Base-by-base conservation (phyloP, 352 stramenopile species). In the Globisporangium cystogenes region DNA sequence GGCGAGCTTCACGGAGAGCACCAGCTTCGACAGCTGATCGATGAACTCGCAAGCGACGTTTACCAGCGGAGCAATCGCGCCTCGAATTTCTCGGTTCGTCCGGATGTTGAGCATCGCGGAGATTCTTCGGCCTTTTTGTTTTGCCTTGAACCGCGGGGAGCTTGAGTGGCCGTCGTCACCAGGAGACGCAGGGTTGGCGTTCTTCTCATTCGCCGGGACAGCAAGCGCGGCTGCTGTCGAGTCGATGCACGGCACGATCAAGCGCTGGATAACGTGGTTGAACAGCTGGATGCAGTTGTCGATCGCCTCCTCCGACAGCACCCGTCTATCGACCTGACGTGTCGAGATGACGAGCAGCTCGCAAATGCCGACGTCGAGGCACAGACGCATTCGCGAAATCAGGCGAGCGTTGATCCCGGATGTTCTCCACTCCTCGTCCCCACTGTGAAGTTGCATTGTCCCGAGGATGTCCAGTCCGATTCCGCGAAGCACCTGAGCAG, bases 231-330 rank as follows among this genome's bases (percentile, higher is more conserved):
- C 69, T 15, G 66, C 74, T 3, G 57, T 70, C 23, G 74, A 73
- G 53, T 93, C 82, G 31, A 95, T 79, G 44, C 67, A 87, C 18
- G 81, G 81, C 29, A 91, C 62, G 18, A 93, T 55, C 26, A 91
- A 27, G 26, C 62, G 64, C 12, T 83, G 72, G 42, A 89, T 63
- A 1, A 74, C 51, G 31, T 86, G 73, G 46, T 74, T 75, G 16
- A 93, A 59, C 14, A 93, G 55, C 53, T 82, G 64, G 27, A 87
- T 72, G 50, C 80, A 95, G 42, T 87, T 84, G 33, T 94, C 77
- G 52, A 95, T 91, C 14, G 26, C 75, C n/a, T 93, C 86, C 57
- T 95, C 86, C 0, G 83, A 90, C 0, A 95, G 61, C 49, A 87
- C 52, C 33, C 82, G 61, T 14, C 82, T 68, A 21, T 95, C 82